A percentile compares a stretch with the other conserved stretches of the same genome.
phyloP scores from a whole-genome alignment of 805 yeast genomes.

The Saccharomycopsis amapae region DNA sequence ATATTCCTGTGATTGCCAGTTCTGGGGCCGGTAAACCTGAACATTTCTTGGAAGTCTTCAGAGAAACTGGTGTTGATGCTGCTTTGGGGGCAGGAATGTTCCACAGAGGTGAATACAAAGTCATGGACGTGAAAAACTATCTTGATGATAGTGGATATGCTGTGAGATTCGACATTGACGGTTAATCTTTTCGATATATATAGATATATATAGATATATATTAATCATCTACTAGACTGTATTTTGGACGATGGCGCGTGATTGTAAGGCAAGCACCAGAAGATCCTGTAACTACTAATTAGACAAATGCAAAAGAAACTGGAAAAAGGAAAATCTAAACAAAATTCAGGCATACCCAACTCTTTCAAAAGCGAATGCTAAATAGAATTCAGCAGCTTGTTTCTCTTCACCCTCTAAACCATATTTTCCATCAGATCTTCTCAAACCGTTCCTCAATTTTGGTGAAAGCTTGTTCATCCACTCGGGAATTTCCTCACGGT shows the following conservation, averaged over 20 bases:
- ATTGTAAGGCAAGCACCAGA: too few species aligned
- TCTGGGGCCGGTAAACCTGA: constrained; percentile 95
- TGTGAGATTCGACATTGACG: constrained; percentile 46
- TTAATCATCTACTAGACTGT: too few species aligned
- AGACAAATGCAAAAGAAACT: not conserved
- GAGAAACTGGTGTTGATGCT: constrained; percentile 80
- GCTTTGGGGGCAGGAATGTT: constrained; percentile 99
- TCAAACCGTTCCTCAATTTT: constrained; percentile 59
- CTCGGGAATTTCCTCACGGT: constrained; percentile 67
- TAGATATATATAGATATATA: not conserved
- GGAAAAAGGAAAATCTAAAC: not conserved
- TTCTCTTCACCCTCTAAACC: constrained; percentile 88
- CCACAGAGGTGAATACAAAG: constrained; percentile 91
- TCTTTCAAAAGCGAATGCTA: constrained; percentile 77
- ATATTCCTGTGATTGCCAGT: constrained; percentile 93
- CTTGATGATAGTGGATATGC: constrained; percentile 53
- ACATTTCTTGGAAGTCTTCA: constrained; percentile 86
- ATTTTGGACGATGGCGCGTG: too few species aligned
- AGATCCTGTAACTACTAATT: too few species aligned
- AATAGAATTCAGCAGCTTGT: constrained; percentile 83
- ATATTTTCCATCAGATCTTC: constrained; percentile 68
- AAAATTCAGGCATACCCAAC: constrained; percentile 26
- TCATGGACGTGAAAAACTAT: constrained; percentile 69
- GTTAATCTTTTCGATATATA: not conserved
- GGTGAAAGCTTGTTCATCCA: constrained; percentile 54